phyloP scores from a whole-genome alignment of 1,139 yeast genomes.

The Sugiyamaella grinbergsii region DNA sequence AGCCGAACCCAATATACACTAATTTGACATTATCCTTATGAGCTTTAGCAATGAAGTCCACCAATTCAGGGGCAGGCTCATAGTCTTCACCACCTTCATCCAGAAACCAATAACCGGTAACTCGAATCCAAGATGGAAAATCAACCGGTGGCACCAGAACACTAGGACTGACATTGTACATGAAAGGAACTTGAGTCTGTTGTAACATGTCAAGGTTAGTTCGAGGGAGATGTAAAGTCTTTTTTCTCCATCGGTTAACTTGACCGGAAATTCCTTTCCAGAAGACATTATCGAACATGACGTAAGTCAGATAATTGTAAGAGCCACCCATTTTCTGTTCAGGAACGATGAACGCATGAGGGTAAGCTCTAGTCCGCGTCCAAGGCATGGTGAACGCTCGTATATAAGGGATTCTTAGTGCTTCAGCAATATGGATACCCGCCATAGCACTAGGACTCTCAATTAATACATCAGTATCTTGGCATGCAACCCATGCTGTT shows the following conservation, averaged over 20 bases:
- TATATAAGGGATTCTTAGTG: slow-evolving; percentile 82
- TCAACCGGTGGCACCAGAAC: slow-evolving; percentile 92
- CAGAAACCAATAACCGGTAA: slow-evolving; percentile 94
- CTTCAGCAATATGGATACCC: slow-evolving; percentile 94
- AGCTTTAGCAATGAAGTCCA: slow-evolving; percentile 66
- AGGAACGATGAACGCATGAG: slow-evolving; percentile 94
- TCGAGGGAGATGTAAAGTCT: slow-evolving; percentile 61
- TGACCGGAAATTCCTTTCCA: slow-evolving; percentile 95
- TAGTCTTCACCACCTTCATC: slow-evolving; percentile 63
- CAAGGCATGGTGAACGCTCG: slow-evolving; percentile 98
- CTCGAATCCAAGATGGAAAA: slow-evolving; percentile 90
- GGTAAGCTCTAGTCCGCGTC: slow-evolving; percentile 93
- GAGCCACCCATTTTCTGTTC: slow-evolving; percentile 92
- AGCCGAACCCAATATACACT: slow-evolving; percentile 93
- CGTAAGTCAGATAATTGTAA: slow-evolving; percentile 88
- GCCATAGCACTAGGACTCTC: slow-evolving; percentile 97
- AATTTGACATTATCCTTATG: slow-evolving; percentile 61
- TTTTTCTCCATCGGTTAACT: slow-evolving; percentile 83
- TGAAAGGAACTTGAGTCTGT: slow-evolving; percentile 79
- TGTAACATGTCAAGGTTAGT: slow-evolving; percentile 72
- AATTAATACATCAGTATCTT: slow-evolving; percentile 76
- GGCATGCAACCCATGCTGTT: slow-evolving; percentile 85
- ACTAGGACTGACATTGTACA: slow-evolving; percentile 84
- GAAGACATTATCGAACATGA: slow-evolving; percentile 85
- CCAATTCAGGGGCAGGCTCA: slow-evolving; percentile 63